phyloP scores from a whole-genome alignment of 139 green algal genomes.

The Chlorella sp. region DNA sequence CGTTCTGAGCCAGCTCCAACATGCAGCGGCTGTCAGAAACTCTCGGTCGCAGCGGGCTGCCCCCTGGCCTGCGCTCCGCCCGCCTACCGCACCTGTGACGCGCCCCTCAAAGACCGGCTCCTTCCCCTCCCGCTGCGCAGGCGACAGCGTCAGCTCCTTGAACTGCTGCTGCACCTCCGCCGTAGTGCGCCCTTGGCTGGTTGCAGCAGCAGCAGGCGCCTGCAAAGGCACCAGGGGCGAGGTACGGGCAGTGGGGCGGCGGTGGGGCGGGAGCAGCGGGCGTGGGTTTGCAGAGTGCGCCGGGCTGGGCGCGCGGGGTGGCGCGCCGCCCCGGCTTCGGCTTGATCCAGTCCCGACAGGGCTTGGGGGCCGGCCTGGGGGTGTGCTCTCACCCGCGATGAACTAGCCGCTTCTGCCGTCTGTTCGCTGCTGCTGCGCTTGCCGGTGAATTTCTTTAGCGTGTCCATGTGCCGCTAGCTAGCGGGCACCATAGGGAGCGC shows the following conservation, averaged over 20 bases:
- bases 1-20: too few species aligned
- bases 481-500: neutral
- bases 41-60: neutral
- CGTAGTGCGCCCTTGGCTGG: constrained; percentile 5
- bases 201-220: neutral
- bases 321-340: neutral
- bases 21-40: too few species aligned
- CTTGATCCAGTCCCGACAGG: neutral
- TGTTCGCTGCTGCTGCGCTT: constrained; percentile 23
- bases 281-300: neutral
- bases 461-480: constrained; percentile 18
- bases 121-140: constrained; percentile 54
- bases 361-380: too few species aligned
- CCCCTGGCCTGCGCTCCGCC: neutral
- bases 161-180: constrained; percentile 59
- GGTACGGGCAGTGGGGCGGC: too few species aligned
- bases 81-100: constrained; percentile 48
- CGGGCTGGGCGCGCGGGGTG: neutral
- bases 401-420: neutral
- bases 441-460: constrained; percentile 18
- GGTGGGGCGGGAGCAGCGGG: neutral
- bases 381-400: neutral
- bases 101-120: constrained; percentile 71
- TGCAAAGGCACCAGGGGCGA: neutral
- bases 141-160: constrained; percentile 66